phyloP scores from a whole-genome alignment of 495 filamentous ascomycete species.

The Usnea hakonensis region DNA sequence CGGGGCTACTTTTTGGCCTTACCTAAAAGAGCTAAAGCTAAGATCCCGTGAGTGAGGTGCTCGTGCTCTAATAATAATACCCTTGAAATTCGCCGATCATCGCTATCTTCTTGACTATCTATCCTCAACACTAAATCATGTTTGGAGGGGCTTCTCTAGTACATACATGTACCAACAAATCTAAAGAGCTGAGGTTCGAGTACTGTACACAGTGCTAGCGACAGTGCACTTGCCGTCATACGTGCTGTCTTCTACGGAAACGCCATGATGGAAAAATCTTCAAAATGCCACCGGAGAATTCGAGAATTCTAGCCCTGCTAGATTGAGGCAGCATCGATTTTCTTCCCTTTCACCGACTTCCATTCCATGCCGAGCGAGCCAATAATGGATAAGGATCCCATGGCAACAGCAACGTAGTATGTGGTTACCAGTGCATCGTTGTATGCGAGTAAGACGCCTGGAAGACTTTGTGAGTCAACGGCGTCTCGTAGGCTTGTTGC shows the following conservation, averaged over 20 bases:
- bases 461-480: slow-evolving; percentile 34
- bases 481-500: slow-evolving; percentile 55
- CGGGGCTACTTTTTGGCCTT: not conserved
- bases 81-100: too few species aligned
- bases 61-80: too few species aligned
- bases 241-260: not conserved
- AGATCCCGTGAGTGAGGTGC: too few species aligned
- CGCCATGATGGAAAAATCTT: too few species aligned
- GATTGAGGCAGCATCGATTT: slow-evolving; percentile 21
- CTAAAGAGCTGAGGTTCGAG: not conserved
- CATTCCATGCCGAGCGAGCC: slow-evolving; percentile 61
- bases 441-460: slow-evolving; percentile 57
- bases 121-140: too few species aligned
- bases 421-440: slow-evolving; percentile 59
- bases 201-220: not conserved
- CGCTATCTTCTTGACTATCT: too few species aligned
- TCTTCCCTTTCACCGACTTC: slow-evolving; percentile 80
- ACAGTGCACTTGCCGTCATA: not conserved
- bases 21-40: not conserved
- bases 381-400: slow-evolving; percentile 53
- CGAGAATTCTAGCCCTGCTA: not conserved
- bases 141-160: too few species aligned
- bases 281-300: not conserved
- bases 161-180: too few species aligned
- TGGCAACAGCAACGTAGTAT: slow-evolving; percentile 62